phyloP scores from a whole-genome alignment of 176 grass and related monocot species.

The Aegilops longissima region DNA sequence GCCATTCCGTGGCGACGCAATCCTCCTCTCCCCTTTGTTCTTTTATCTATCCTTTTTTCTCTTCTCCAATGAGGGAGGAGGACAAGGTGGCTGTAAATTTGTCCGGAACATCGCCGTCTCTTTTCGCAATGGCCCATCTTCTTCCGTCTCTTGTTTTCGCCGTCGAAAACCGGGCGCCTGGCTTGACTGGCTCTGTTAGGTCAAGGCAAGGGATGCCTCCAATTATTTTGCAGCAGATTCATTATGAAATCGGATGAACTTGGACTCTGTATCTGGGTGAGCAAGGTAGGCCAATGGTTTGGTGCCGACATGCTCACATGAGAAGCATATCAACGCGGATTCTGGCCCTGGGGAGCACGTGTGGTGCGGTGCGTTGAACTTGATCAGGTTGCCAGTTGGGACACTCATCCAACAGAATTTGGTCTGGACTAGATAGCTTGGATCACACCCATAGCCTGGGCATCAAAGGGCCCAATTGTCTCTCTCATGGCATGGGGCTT shows the following conservation, averaged over 20 bases:
- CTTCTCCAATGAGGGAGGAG: constrained; percentile 34
- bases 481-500: no score
- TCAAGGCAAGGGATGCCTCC: constrained; percentile 4
- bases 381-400: constrained; percentile 12
- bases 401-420: background rate
- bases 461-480: no score
- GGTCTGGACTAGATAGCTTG: background rate
- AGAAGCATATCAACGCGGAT: background rate
- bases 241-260: background rate
- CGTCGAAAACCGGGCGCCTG: constrained; percentile 14
- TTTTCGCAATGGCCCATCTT: constrained; percentile 37
- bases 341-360: constrained; percentile 1
- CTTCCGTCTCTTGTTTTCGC: constrained; percentile 15
- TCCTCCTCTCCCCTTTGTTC: constrained; percentile 6
- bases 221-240: background rate
- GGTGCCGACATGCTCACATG: constrained; percentile 21
- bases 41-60: constrained; percentile 25
- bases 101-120: constrained; percentile 35
- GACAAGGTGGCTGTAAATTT: constrained; percentile 59
- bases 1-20: constrained; percentile 36
- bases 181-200: constrained; percentile 17
- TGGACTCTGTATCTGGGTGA: background rate
- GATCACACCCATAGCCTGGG: background rate
- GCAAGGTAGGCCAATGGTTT: background rate
- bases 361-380: background rate